Evolutionary conservation across 495 filamentous ascomycete genomes (phyloP), one percentile per base, ranked within the genome.

Genomic region (Annulohypoxylon bovei): DNA sequence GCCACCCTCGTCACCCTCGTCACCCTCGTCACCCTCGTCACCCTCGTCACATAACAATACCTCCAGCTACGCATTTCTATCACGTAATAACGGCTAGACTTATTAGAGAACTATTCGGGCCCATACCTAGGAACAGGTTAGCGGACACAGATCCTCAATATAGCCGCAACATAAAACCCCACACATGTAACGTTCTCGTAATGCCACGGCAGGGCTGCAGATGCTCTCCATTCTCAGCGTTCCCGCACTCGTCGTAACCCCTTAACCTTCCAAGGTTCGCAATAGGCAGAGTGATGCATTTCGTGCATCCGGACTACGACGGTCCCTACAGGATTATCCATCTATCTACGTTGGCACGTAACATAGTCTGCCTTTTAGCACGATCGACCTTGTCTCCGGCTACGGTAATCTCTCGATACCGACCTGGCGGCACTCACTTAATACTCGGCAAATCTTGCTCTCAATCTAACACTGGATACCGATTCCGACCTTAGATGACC

Each of bases 101-200:
- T 20, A 16, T 18, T 46, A 18, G 35, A 22, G 18, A 53, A 22
- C 59, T 25, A 53, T 57, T 59, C 53, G 46, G 35, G 25, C 16
- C 20, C 33, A 23, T 14, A 22, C 27, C 18, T 14, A 33, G 57
- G 33, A 67, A 62, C 33, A 25, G 59, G 40, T 46, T 44, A 18
- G 37, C 46, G 23, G 16, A 35, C 28, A 22, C n/a, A 61, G 28
- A 47, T 33, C 18, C 28, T 47, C 59, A 67, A 72, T 72, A 72
- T 68, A 72, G 46, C 64, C 70, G 65, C 55, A 72, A 68, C 68
- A 68, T 68, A 60, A 22, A 65, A 65, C 70, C 65, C 70, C 70
- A 72, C 70, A 72, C 47, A 72, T 72, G 70, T 68, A 72, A 72
- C 70, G 64, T 68, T 72, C 70, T 72, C 60, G 18, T 27, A 11